Evolutionary conservation across 345 rosid species (phyloP).

Genomic region (Durio zibethinus): DNA sequence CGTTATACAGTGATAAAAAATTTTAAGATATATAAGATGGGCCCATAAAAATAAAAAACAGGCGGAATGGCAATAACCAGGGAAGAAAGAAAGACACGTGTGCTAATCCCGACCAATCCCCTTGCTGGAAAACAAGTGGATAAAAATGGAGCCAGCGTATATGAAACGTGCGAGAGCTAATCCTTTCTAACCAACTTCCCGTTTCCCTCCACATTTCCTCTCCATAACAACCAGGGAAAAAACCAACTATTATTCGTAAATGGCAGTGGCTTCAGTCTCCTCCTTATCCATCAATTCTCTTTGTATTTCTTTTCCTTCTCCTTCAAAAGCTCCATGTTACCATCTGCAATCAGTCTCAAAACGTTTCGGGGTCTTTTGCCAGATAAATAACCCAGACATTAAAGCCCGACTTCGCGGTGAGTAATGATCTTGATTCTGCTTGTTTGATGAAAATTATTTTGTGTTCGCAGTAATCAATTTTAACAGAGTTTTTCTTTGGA

Average conservation of each 20-base stretch:
- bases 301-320: not conserved
- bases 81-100: not conserved
- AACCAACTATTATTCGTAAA: not conserved
- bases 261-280: slow-evolving; percentile 8
- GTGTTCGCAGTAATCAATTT: not conserved
- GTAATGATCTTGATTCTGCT: not conserved
- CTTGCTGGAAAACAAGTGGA: not conserved
- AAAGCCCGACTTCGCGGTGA: slow-evolving; percentile 9
- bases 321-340: not conserved
- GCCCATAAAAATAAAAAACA: no score
- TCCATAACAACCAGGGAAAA: not conserved
- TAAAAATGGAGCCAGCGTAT: not conserved
- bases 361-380: slow-evolving; percentile 25
- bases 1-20: no score
- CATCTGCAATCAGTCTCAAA: slow-evolving; percentile 8
- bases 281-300: not conserved
- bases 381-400: slow-evolving; percentile 16
- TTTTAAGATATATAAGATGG: no score
- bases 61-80: not conserved
- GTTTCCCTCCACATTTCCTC: not conserved
- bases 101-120: not conserved
- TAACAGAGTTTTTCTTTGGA: slow-evolving; percentile 19
- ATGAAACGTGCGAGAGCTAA: not conserved
- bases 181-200: not conserved
- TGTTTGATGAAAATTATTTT: slow-evolving; percentile 1